phyloP scores from a whole-genome alignment of 768 basidiomycete species.

The Tricholoma flavovirens region DNA sequence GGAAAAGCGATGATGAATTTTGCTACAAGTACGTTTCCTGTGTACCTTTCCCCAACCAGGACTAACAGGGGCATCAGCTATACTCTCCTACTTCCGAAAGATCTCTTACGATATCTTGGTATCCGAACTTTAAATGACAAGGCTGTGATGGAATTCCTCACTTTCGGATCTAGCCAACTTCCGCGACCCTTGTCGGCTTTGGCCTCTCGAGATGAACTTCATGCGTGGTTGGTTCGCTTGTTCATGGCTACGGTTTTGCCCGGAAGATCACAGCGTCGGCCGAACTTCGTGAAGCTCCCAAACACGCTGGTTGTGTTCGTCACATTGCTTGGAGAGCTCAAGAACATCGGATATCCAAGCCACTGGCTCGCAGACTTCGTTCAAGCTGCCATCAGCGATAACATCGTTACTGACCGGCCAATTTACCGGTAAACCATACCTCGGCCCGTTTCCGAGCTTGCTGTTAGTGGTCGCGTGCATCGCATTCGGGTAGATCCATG shows the following conservation, averaged over 20 bases:
- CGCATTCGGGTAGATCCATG: slow-evolving; percentile 22
- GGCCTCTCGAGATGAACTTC: slow-evolving; percentile 22
- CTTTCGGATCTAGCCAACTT: slow-evolving; percentile 11
- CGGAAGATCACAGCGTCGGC: slow-evolving; percentile 15
- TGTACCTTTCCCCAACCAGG: neutral
- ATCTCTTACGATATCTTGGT: slow-evolving; percentile 25
- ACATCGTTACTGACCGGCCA: slow-evolving; percentile 19
- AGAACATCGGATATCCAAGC: slow-evolving; percentile 28
- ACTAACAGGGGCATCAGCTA: slow-evolving; percentile 15
- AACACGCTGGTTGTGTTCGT: slow-evolving; percentile 31
- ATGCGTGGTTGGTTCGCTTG: slow-evolving; percentile 27
- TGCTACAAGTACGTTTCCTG: slow-evolving; percentile 21
- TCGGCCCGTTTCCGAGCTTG: slow-evolving; percentile 20
- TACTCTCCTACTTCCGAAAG: slow-evolving; percentile 19
- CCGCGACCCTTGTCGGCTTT: slow-evolving; percentile 16
- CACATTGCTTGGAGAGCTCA: slow-evolving; percentile 25
- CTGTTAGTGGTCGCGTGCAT: slow-evolving; percentile 15
- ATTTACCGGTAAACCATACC: slow-evolving; percentile 23
- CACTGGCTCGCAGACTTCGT: slow-evolving; percentile 33
- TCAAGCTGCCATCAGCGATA: slow-evolving; percentile 21
- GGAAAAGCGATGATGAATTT: slow-evolving; percentile 23
- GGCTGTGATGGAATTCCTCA: slow-evolving; percentile 16
- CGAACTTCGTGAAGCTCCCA: slow-evolving; percentile 22
- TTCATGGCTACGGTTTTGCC: slow-evolving; percentile 27
- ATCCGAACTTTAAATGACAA: slow-evolving; percentile 17